phyloP scores from a whole-genome alignment of 495 filamentous ascomycete genomes.

The Neurospora sp. region DNA sequence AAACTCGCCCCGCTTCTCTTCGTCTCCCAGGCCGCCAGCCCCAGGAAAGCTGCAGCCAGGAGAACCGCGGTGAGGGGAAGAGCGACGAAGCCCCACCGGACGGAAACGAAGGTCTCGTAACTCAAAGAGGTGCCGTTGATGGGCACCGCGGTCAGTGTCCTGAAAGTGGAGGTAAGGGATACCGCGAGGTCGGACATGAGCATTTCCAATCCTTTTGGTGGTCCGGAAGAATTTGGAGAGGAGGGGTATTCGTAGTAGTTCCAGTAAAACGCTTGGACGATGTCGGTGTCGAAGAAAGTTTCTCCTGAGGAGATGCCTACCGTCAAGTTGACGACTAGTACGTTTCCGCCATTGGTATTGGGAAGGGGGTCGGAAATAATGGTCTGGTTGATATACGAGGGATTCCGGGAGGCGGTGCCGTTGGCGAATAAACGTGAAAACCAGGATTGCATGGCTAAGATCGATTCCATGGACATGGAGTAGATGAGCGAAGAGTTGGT shows the following conservation, averaged over 20 bases:
- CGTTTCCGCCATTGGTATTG: too few species aligned
- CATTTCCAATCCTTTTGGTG: constrained; percentile 7
- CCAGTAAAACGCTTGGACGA: constrained; percentile 22
- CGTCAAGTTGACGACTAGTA: constrained; percentile 17
- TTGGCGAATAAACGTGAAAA: constrained; percentile 10
- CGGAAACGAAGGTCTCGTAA: constrained; percentile 1
- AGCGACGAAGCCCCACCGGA: constrained; percentile 7
- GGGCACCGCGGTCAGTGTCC: background rate
- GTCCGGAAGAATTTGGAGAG: background rate
- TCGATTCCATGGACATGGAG: constrained; percentile 6
- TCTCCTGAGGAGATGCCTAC: constrained; percentile 15
- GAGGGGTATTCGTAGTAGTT: constrained; percentile 19
- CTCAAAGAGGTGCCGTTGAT: constrained; percentile 2
- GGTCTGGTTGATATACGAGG: constrained; percentile 6
- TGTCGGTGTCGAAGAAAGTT: constrained; percentile 20
- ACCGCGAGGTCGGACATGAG: constrained; percentile 9
- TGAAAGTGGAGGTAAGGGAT: background rate
- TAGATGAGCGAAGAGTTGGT: background rate
- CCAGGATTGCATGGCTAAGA: constrained; percentile 13
- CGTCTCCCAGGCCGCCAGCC: background rate
- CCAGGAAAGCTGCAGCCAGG: constrained; percentile 5
- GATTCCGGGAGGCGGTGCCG: constrained; percentile 9
- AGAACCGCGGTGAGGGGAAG: background rate
- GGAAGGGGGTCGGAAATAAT: too few species aligned
- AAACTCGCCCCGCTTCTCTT: constrained; percentile 2